These are phyloP conservation scores for Nannizzia gypsea DNA, from an alignment of 2,329 filamentous ascomycete species.

Conservation along the genomic window DNA sequence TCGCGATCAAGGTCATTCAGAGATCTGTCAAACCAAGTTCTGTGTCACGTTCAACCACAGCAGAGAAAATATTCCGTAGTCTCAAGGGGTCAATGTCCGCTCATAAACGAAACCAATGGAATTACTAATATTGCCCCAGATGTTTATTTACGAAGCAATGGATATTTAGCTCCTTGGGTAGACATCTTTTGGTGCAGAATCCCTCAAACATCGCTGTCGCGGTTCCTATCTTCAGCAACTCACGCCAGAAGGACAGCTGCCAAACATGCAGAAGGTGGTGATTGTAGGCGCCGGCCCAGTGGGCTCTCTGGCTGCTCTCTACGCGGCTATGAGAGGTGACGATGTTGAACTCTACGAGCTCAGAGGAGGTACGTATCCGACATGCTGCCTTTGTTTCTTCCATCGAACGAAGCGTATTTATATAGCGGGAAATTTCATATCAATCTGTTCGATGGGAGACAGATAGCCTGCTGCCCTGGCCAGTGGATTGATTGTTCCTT, in stretches of 20 bases:
- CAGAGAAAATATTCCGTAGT: background rate
- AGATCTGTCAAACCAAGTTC: background rate
- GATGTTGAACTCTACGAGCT: conserved; percentile 91
- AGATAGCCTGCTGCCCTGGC: background rate
- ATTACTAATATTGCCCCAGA: background rate
- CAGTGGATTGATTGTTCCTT: background rate
- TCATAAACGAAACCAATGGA: background rate
- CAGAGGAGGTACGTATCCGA: conserved; percentile 65
- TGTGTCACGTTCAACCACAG: background rate
- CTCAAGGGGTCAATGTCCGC: background rate
- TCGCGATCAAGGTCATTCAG: too few relatives aligned
- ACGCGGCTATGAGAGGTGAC: conserved; percentile 78
- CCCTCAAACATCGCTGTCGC: background rate
- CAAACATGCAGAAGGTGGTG: conserved; percentile 53
- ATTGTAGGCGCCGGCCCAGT: conserved; percentile 90
- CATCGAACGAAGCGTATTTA: background rate
- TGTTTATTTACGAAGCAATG: background rate
- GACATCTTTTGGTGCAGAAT: background rate
- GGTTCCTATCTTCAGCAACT: background rate
- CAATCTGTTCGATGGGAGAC: too few relatives aligned
- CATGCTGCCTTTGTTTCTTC: background rate
- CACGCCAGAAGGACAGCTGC: background rate
- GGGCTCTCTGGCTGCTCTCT: conserved; percentile 79
- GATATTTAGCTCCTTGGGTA: background rate
- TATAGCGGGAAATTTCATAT: background rate